phyloP scores from a whole-genome alignment of 225 moss, liverwort and hornwort genomes.

The Sphagnum contortum region DNA sequence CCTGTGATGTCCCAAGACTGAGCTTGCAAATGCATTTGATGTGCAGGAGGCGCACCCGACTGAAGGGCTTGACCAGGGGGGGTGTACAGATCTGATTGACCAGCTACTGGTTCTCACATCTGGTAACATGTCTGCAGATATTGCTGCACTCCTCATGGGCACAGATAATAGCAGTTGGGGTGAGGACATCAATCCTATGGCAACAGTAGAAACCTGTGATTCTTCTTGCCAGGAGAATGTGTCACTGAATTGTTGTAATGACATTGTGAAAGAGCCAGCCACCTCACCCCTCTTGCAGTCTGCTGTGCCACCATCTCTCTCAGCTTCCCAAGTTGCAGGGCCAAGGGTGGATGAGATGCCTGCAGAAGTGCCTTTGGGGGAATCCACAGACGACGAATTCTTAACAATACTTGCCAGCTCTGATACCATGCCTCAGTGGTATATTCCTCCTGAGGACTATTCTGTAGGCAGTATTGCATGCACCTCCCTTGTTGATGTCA shows the following conservation, averaged over 20 bases:
- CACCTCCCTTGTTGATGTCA: slow-evolving; percentile 23
- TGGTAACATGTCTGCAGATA: slow-evolving; percentile 59
- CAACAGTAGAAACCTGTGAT: slow-evolving; percentile 76
- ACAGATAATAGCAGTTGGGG: slow-evolving; percentile 83
- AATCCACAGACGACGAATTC: slow-evolving; percentile 26
- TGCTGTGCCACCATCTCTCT: slow-evolving; percentile 24
- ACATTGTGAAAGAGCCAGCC: slow-evolving; percentile 62
- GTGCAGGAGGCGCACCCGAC: slow-evolving; percentile 66
- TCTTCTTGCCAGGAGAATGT: slow-evolving; percentile 88
- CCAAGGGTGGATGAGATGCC: slow-evolving; percentile 23
- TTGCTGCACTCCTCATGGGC: slow-evolving; percentile 56
- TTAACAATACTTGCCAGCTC: slow-evolving; percentile 16
- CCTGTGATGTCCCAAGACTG: too few relatives aligned
- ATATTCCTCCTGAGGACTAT: slow-evolving; percentile 10
- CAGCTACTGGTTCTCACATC: slow-evolving; percentile 78
- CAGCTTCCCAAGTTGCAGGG: slow-evolving; percentile 29
- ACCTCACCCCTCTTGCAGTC: slow-evolving; percentile 18
- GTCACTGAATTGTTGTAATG: slow-evolving; percentile 73
- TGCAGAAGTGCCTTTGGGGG: slow-evolving; percentile 21
- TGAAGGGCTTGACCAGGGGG: slow-evolving; percentile 49
- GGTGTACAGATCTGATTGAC: slow-evolving; percentile 71
- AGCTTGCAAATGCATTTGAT: too few relatives aligned
- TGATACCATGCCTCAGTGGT: slow-evolving; percentile 44
- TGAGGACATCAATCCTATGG: slow-evolving; percentile 91
- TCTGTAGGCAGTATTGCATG: slow-evolving; percentile 21